Conservation (phyloP, 306 rosid genomes). For the Prunus mira region DNA sequence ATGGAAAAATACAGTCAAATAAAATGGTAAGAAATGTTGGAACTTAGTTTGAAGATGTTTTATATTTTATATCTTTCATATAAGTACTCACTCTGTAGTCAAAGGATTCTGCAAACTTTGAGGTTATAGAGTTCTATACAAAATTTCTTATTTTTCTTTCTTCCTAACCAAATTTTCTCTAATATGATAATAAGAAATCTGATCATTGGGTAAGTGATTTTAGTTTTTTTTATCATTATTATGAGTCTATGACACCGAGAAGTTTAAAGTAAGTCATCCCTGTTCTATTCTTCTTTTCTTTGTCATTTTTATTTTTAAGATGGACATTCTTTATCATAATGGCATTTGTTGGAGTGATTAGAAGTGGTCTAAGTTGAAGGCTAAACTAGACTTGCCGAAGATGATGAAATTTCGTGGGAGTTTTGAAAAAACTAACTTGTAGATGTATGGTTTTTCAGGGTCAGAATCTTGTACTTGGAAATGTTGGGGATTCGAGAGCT, state of each 20-base stretch:
- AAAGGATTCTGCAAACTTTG: background rate
- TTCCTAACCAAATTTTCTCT: background rate
- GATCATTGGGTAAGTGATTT: background rate
- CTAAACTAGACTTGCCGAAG: background rate
- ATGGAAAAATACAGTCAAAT: background rate
- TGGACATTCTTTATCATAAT: background rate
- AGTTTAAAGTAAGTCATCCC: background rate
- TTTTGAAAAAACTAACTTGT: background rate
- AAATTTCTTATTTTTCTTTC: background rate
- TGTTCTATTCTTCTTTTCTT: constrained; percentile 1
- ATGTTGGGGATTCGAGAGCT: constrained; percentile 57
- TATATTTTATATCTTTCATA: background rate
- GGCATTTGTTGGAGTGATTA: background rate
- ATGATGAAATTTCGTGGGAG: background rate
- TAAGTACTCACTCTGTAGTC: background rate
- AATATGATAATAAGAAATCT: background rate
- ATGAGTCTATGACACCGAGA: background rate
- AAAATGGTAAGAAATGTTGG: background rate
- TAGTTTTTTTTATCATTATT: background rate
- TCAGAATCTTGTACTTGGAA: constrained; percentile 43
- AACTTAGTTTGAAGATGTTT: background rate
- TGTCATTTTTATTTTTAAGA: background rate
- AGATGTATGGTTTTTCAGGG: constrained; percentile 24
- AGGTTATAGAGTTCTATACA: background rate
- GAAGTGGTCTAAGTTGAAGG: background rate